Evolutionary conservation across 2,329 filamentous ascomycete species (phyloP).

Genomic region (Pezicula neosporulosa): DNA sequence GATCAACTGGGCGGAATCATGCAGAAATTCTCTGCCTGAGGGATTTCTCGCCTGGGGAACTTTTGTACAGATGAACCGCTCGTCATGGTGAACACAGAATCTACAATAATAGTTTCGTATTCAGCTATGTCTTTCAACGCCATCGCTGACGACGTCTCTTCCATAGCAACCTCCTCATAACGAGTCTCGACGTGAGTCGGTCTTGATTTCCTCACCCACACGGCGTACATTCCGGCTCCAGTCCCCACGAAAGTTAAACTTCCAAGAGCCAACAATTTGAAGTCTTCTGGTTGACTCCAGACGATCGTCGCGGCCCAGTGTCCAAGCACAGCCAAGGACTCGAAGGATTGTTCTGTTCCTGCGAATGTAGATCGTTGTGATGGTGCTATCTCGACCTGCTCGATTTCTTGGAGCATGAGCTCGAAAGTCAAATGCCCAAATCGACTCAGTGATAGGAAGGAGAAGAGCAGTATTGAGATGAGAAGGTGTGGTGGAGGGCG

Average conservation of each 20-base stretch:
- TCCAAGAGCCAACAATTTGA: slow-evolving; percentile 29
- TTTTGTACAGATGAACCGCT: no score
- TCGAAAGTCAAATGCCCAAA: slow-evolving; percentile 36
- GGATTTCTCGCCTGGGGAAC: no score
- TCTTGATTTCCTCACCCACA: slow-evolving; percentile 25
- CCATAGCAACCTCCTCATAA: neutral
- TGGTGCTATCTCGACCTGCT: slow-evolving; percentile 29
- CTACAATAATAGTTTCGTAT: neutral
- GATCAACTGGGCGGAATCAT: no score
- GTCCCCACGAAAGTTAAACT: slow-evolving; percentile 26
- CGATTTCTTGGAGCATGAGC: slow-evolving; percentile 36
- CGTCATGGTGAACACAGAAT: neutral
- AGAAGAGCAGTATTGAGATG: slow-evolving; percentile 27
- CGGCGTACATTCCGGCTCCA: slow-evolving; percentile 28
- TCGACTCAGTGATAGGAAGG: slow-evolving; percentile 32
- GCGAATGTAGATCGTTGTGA: slow-evolving; percentile 32
- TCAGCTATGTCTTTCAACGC: neutral
- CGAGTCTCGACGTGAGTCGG: neutral
- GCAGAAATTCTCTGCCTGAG: no score
- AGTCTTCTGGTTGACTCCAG: slow-evolving; percentile 30
- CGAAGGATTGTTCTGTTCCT: slow-evolving; percentile 32
- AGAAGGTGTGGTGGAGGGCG: neutral
- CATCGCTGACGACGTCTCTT: neutral
- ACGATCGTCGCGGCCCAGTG: slow-evolving; percentile 30
- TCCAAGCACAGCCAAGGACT: slow-evolving; percentile 33